These are phyloP conservation scores for Wallacemonas sp. DNA, from an alignment of 208 protist genomes.

Conservation along the genomic window DNA sequence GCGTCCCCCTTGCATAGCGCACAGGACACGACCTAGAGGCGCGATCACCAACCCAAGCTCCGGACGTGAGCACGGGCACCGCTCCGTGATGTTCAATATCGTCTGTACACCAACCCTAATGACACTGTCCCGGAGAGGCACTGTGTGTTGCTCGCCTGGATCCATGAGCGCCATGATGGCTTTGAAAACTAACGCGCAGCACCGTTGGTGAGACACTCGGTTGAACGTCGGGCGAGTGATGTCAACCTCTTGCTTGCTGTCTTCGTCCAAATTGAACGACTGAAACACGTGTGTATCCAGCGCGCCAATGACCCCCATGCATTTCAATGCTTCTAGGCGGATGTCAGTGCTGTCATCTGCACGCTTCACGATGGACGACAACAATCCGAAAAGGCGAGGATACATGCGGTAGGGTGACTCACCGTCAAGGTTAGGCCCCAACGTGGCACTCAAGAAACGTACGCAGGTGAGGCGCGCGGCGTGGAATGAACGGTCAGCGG, in stretches of 20 bases:
- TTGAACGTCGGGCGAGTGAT: slow-evolving; percentile 17
- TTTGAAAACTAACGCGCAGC: slow-evolving; percentile 61
- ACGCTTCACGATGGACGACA: slow-evolving; percentile 61
- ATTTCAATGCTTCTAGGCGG: slow-evolving; percentile 77
- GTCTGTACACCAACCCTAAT: slow-evolving; percentile 67
- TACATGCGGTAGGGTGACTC: slow-evolving; percentile 68
- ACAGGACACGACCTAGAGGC: slow-evolving; percentile 58
- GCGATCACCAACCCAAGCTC: slow-evolving; percentile 63
- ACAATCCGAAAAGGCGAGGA: slow-evolving; percentile 65
- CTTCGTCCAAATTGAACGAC: slow-evolving; percentile 29
- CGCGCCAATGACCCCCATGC: slow-evolving; percentile 77
- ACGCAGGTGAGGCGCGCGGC: slow-evolving; percentile 65
- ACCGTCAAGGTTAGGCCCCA: slow-evolving; percentile 63
- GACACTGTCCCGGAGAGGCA: slow-evolving; percentile 39
- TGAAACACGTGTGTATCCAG: slow-evolving; percentile 81
- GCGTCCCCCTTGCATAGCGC: slow-evolving; percentile 41
- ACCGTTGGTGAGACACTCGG: slow-evolving; percentile 65
- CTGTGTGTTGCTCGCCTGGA: slow-evolving; percentile 31
- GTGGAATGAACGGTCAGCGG: slow-evolving; percentile 51
- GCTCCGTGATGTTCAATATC: slow-evolving; percentile 74
- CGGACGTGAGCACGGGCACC: slow-evolving; percentile 56
- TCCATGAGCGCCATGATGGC: slow-evolving; percentile 64
- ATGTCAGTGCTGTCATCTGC: slow-evolving; percentile 71
- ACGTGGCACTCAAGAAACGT: slow-evolving; percentile 66
- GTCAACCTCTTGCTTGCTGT: slow-evolving; percentile 26